Evolutionary conservation across 495 filamentous ascomycete genomes (phyloP).

Genomic region (Hypoxylon subgilvum): DNA sequence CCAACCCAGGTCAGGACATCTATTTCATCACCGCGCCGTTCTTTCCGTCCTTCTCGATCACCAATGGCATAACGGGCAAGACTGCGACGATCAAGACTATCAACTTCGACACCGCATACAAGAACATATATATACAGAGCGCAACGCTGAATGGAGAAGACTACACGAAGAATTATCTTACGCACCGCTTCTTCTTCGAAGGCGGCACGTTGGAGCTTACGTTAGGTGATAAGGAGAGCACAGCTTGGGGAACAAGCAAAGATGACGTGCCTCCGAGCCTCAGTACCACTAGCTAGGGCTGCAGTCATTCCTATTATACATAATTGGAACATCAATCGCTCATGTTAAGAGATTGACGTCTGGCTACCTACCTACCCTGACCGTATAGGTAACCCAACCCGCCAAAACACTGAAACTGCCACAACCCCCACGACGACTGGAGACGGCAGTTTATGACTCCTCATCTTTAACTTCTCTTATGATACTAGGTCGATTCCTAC

Average conservation of each 20-base stretch:
- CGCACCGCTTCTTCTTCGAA: conserved; percentile 69
- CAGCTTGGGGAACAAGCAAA: conserved; percentile 65
- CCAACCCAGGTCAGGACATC: conserved; percentile 69
- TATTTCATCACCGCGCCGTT: conserved; percentile 70
- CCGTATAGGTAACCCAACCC: too few species aligned
- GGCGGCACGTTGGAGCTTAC: conserved; percentile 67
- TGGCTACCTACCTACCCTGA: too few species aligned
- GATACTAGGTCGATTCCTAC: too few species aligned
- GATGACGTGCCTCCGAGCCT: conserved; percentile 67
- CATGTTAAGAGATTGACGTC: too few species aligned
- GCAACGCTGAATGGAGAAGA: conserved; percentile 65
- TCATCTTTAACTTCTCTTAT: too few species aligned
- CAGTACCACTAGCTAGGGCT: conserved; percentile 33
- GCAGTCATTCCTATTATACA: too few species aligned
- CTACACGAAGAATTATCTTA: conserved; percentile 70
- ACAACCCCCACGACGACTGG: too few species aligned
- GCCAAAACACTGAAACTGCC: too few species aligned
- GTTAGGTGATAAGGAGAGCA: conserved; percentile 66
- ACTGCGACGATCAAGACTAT: conserved; percentile 64
- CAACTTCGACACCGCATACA: conserved; percentile 68
- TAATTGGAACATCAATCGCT: too few species aligned
- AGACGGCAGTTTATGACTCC: too few species aligned
- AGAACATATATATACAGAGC: conserved; percentile 70
- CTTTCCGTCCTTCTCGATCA: conserved; percentile 66
- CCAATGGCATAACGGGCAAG: conserved; percentile 62